A percentile compares a stretch with the other conserved stretches of the same genome.
Conservation (phyloP, 139 green algal species). For the Pseudopediastrum boryanum region DNA sequence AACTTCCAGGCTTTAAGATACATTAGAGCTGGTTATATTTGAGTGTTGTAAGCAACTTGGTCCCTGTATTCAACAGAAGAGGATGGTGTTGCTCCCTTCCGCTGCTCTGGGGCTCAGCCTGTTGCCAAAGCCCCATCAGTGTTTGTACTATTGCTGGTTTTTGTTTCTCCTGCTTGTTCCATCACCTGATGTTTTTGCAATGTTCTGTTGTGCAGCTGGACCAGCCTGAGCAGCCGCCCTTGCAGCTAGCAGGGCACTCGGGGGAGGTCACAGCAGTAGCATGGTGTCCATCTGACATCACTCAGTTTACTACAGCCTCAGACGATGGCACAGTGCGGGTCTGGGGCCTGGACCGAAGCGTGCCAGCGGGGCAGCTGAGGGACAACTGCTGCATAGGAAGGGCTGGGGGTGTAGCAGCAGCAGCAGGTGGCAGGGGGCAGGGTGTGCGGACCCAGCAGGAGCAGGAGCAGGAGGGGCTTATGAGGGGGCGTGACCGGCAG, state of each 20-base stretch:
- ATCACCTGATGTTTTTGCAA: too few species aligned
- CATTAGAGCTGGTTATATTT: too few species aligned
- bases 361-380: not conserved
- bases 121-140: too few species aligned
- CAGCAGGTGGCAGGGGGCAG: conserved; percentile 1
- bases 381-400: conserved; percentile 5
- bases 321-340: conserved; percentile 70
- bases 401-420: not conserved
- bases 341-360: conserved; percentile 49
- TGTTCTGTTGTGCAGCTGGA: not conserved
- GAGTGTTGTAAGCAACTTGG: too few species aligned
- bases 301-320: conserved; percentile 58
- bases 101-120: too few species aligned
- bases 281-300: conserved; percentile 70
- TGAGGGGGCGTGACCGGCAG: too few species aligned
- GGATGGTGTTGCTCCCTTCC: too few species aligned
- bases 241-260: conserved; percentile 59
- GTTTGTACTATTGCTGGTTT: too few species aligned
- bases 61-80: too few species aligned
- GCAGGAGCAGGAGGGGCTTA: not conserved
- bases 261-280: conserved; percentile 77
- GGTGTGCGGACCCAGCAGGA: conserved; percentile 1
- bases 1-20: too few species aligned
- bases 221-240: conserved; percentile 6
- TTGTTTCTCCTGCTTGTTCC: too few species aligned